phyloP scores from a whole-genome alignment of 192 early-diverging fungal genomes.

The Backusella tarrabulga region DNA sequence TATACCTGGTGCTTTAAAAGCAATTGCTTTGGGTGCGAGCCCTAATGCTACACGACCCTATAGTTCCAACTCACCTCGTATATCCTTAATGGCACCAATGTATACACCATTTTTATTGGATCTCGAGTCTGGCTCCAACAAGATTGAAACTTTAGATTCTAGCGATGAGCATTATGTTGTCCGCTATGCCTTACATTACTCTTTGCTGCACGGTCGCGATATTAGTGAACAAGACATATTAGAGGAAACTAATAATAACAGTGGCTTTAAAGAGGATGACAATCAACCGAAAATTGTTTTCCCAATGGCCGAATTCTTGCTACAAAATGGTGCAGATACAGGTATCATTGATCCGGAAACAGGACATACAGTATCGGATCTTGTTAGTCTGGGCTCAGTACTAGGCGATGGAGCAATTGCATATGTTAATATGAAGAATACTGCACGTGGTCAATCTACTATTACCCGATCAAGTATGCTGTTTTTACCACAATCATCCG shows the following conservation, averaged over 20 bases:
- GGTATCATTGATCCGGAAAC: conserved; percentile 20
- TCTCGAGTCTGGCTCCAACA: neutral
- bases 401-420: conserved; percentile 26
- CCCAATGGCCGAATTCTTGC: conserved; percentile 61
- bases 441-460: conserved; percentile 22
- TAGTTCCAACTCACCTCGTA: neutral
- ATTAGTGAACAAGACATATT: neutral
- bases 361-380: conserved; percentile 21
- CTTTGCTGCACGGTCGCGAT: conserved; percentile 3
- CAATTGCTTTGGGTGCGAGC: conserved; percentile 42
- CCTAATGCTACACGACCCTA: conserved; percentile 43
- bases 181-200: conserved; percentile 10
- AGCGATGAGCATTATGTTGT: neutral
- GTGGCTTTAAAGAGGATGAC: neutral
- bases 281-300: conserved; percentile 15
- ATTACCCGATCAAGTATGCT: conserved; percentile 10
- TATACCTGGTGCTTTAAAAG: conserved; percentile 38
- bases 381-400: conserved; percentile 11
- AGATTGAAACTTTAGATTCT: neutral
- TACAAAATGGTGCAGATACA: conserved; percentile 59
- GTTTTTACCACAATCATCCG: neutral
- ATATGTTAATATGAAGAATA: conserved; percentile 26
- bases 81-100: neutral
- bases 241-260: neutral
- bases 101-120: conserved; percentile 3